Evolutionary conservation across 2,329 filamentous ascomycete genomes (phyloP), one percentile per base, ranked within the genome.

Genomic region (Cladosporium sp.): DNA sequence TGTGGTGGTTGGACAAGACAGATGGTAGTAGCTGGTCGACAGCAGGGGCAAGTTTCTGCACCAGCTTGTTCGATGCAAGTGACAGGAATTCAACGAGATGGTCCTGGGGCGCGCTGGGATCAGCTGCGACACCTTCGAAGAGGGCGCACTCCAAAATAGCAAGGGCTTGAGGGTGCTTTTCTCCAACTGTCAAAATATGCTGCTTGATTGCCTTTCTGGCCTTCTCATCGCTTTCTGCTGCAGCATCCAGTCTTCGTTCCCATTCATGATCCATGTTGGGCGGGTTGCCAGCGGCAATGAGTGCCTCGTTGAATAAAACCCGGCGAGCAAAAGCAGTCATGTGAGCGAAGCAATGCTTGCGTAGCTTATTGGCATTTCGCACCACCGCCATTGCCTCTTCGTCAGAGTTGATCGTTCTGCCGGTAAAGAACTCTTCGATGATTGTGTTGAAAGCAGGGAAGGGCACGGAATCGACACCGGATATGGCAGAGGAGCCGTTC

Each of bases 181-280:
- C 67, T 23, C 73, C 68, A 7, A 77, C 51, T 23, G 70, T 49
- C 63, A 78, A 72, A 65, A 90, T 73, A 67, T 89, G 87, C 0
- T 74, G 72, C 63, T 83, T 85, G 64, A 93, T 83, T 6, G 83
- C 83, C 28, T 83, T 77, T 48, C 91, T 85, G 13, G 87, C 87
- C 54, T 83, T 80, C 65, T 89, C 83, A 72, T 94, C 90, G 5
- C 89, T 91, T 48, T 88, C 85, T 32, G 95, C 82, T 7, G 90
- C 83, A 1, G 88, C 86, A 70, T 93, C 90, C 2, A 98, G 82
- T 70, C 90, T 89, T 54, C 89, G 84, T 74, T 93, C 90, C 95
- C 95, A 98, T 68, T 94, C 91, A 54, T 90, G 88, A 70, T 94
- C 90, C 26, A 84, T 76, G 3, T 76, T 74, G 18, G 71, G 66